Evolutionary conservation across 352 stramenopile species (phyloP), one percentile per base, ranked within the genome.

Genomic region (Peronospora farinosa): DNA sequence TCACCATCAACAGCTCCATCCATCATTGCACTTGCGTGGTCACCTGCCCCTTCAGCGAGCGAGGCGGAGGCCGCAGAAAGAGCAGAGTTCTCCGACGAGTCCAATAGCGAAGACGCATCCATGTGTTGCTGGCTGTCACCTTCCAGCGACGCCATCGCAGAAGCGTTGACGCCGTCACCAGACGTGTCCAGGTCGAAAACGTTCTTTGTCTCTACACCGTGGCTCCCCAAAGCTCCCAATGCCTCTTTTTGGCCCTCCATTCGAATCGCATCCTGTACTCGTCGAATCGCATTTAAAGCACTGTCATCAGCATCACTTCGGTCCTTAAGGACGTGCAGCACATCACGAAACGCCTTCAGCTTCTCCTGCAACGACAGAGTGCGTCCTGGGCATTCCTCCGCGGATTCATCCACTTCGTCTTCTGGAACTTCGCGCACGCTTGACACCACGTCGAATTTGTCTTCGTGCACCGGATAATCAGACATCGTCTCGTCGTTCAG

Each of bases 371-470:
- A 48, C 25, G 80, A 86, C 19, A 86, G 51, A 11, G 67, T 80
- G 1, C 59, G 56, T 5, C 51, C 48, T 3, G 55, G 40, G 3
- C 45, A 61, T 25, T 82, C 74, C 36, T 78, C 72, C 3, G 63
- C 57, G 1, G 70, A 60, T 9, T 86, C 78, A 2, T 84, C 67
- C 3, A 82, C 60, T 7, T 86, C 78, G 21, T 89, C 78, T 44
- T 88, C 78, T 0, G 74, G 70, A 8, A 89, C 72, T 33, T 88
- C 74, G 38, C 78, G 78, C 1, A 67, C 42, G 19, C 67, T 74
- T 41, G 86, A 69, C 13, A 92, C 67, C n/a, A 87, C 63, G 27
- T 92, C 81, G 16, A 92, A 89, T 46, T 87, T 88, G 47, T 92
- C 81, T 60, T 89, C 81, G 42, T 92, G 78, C 47, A 90, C 65